Evolutionary conservation across 331 rosid genomes (phyloP).

Genomic region (Malus hybrid): DNA sequence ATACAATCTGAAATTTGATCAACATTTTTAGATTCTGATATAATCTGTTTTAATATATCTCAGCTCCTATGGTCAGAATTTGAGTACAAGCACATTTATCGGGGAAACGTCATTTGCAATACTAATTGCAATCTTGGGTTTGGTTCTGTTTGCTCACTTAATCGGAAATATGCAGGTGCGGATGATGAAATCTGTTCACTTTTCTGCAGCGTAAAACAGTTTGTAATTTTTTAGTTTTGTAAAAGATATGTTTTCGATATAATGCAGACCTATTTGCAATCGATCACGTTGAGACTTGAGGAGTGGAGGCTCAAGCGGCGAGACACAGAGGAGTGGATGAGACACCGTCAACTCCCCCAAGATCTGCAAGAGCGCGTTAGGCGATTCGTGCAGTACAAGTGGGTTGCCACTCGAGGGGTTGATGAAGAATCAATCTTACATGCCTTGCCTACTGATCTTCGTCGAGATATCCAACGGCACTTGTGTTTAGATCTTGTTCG

Average conservation of each 20-base stretch:
- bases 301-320: slow-evolving; percentile 89
- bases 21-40: background rate
- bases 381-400: slow-evolving; percentile 77
- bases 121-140: slow-evolving; percentile 65
- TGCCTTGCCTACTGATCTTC: slow-evolving; percentile 62
- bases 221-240: too few species aligned
- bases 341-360: slow-evolving; percentile 81
- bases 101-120: slow-evolving; percentile 84
- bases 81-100: slow-evolving; percentile 55
- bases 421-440: slow-evolving; percentile 72
- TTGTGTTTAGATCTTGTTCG: slow-evolving; percentile 87
- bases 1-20: background rate
- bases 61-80: slow-evolving; percentile 84
- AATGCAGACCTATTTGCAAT: slow-evolving; percentile 87
- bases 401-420: slow-evolving; percentile 93
- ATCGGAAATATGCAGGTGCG: slow-evolving; percentile 97
- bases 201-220: background rate
- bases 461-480: slow-evolving; percentile 84
- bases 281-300: slow-evolving; percentile 80
- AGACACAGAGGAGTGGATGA: slow-evolving; percentile 98
- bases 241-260: background rate
- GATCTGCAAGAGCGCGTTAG: slow-evolving; percentile 61
- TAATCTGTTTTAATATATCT: slow-evolving; percentile 5
- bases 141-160: slow-evolving; percentile 84
- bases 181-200: background rate